Evolutionary conservation across 305 asterid species (phyloP), one percentile per base, ranked within the genome.

Genomic region (Withania somnifera): DNA sequence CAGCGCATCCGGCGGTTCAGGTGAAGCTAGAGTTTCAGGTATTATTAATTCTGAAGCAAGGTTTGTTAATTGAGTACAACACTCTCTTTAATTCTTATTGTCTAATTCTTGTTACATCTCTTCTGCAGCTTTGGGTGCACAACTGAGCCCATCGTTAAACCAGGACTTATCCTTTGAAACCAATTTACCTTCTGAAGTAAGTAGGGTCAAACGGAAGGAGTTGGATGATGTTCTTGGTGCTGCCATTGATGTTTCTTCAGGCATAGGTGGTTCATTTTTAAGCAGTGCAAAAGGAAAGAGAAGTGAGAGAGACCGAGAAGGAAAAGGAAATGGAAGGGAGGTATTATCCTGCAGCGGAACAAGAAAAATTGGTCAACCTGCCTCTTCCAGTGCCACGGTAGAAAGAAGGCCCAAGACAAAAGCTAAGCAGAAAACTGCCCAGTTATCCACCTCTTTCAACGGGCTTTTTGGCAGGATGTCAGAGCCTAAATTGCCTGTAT

Each of bases 281-380:
- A 87, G 91, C 93, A 89, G 89, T 88, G 91, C 94, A n/a, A 95
- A 94, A 89, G 99, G 98, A 67, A 95, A 94, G 88, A 87, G 98
- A 90, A 95, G 98, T 81, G 99, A 91, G 88, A 91, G 97, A 87
- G 97, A 93, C 67, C 91, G 96, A 82, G 99, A 91, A 82, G 98
- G 99, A 76, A 94, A 94, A 85, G 98, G 98, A 68, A 89, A 86
- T 84, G 88, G 84, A 82, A 88, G 91, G 86, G 95, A 91, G 86
- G 87, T 82, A 79, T 40, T 89, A 85, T 90, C 94, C 79, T 89
- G 93, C 93, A 90, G 82, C 45, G 97, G 95, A 87, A 91, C 92
- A 56, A 66, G 94, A 66, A 93, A 95, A 90, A 83, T 82, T 58
- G 88, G 98, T 36, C 91, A 97, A 40, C 88, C 91, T 61, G 77